phyloP scores from a whole-genome alignment of 345 rosid species.

The Erysimum cheiranthoides region DNA sequence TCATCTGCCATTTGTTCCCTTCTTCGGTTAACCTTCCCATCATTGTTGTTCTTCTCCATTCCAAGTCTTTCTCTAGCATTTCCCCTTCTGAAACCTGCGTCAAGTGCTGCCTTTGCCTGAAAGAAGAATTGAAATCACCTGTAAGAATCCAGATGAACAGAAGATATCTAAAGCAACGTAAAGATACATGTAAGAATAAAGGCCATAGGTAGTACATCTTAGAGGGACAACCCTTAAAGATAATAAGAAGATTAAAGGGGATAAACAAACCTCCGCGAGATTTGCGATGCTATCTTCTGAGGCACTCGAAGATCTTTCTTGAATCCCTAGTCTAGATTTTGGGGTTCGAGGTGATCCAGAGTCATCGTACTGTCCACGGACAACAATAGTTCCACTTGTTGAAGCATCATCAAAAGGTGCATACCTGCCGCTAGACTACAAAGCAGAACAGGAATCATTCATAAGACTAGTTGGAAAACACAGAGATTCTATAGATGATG shows the following conservation, averaged over 20 bases:
- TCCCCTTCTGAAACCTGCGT: conserved; percentile 69
- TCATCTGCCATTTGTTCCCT: conserved; percentile 59
- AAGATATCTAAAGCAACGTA: conserved; percentile 14
- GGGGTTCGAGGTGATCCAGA: conserved; percentile 82
- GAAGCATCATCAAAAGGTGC: conserved; percentile 79
- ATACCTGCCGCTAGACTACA: conserved; percentile 73
- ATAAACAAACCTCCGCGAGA: conserved; percentile 72
- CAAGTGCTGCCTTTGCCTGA: conserved; percentile 93
- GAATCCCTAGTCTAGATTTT: conserved; percentile 82
- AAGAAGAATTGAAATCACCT: background rate
- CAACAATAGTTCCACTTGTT: conserved; percentile 86
- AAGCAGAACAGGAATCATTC: conserved; percentile 46
- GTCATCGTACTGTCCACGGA: conserved; percentile 80
- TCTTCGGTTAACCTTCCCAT: conserved; percentile 61
- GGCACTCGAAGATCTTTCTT: conserved; percentile 83
- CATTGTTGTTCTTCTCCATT: conserved; percentile 30
- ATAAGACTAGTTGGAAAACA: background rate
- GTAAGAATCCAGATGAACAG: conserved; percentile 9
- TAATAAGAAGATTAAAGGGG: background rate
- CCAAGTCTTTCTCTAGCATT: conserved; percentile 76
- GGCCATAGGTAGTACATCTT: background rate
- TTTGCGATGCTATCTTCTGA: conserved; percentile 89
- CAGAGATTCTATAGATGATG: conserved; percentile 20
- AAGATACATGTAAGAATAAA: conserved; percentile 2
- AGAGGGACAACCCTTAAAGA: background rate